Percentiles rank a stretch among this genome's conserved stretches.
These are phyloP conservation scores for Malassezia cuniculi DNA, from an alignment of 1,284 basidiomycete genomes.

Conservation along the genomic window DNA sequence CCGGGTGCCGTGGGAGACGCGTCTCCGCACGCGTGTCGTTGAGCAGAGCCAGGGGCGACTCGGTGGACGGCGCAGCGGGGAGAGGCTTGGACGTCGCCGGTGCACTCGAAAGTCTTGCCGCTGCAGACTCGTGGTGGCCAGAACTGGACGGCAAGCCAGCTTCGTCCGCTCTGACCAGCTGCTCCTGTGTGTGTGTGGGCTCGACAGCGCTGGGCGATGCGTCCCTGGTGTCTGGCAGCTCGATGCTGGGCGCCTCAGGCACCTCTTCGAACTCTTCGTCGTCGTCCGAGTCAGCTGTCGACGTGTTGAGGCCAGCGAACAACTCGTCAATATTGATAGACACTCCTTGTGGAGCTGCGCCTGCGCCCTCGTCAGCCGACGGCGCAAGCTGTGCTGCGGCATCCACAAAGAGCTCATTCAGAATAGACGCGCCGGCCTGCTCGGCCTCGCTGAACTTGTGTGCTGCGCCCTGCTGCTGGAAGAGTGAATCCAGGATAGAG, in stretches of 20 bases:
- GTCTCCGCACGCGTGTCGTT: conserved; percentile 48
- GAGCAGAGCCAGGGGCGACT: conserved; percentile 41
- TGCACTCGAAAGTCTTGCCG: conserved; percentile 23
- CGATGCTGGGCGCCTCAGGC: conserved; percentile 14
- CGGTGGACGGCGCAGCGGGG: too few species aligned
- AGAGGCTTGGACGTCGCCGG: conserved; percentile 9
- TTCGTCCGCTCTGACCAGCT: too few species aligned
- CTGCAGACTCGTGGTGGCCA: too few species aligned
- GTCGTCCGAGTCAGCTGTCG: conserved; percentile 13
- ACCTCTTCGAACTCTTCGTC: conserved; percentile 1
- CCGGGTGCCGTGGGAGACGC: conserved; percentile 20
- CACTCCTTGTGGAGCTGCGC: not conserved
- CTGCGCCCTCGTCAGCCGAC: not conserved
- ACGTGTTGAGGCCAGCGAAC: conserved; percentile 8
- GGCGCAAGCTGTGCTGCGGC: too few species aligned
- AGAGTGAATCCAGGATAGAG: conserved; percentile 9
- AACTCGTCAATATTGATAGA: conserved; percentile 33
- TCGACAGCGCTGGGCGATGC: too few species aligned
- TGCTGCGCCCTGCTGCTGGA: conserved; percentile 10
- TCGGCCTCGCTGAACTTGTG: conserved; percentile 14
- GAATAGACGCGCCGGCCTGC: conserved; percentile 13
- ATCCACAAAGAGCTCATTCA: conserved; percentile 13
- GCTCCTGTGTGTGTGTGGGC: too few species aligned
- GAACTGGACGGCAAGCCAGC: too few species aligned
- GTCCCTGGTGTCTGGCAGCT: conserved; percentile 32